Percentiles rank a stretch among this genome's conserved stretches.
These are phyloP conservation scores for Diplodia scrobiculata DNA, from an alignment of 2,329 filamentous ascomycete species.

Conservation along the genomic window DNA sequence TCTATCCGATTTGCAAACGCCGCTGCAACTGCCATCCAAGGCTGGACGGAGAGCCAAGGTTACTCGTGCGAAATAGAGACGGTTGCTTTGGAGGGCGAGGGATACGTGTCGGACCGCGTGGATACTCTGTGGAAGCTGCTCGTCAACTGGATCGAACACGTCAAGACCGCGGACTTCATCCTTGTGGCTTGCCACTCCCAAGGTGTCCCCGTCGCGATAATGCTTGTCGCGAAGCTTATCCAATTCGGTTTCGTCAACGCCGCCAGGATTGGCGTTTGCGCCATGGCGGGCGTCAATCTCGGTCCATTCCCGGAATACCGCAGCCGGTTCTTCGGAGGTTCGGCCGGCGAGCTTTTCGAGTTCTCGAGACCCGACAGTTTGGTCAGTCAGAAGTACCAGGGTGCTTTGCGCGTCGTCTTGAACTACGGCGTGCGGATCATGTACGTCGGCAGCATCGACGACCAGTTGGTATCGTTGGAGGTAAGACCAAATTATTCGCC, in stretches of 20 bases:
- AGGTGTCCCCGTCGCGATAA: constrained; percentile 89
- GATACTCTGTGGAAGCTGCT: constrained; percentile 92
- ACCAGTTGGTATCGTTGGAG: constrained; percentile 92
- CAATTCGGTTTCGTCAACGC: constrained; percentile 80
- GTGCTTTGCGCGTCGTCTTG: constrained; percentile 72
- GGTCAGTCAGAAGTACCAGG: constrained; percentile 79
- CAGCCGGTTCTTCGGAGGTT: constrained; percentile 83
- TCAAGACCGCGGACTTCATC: constrained; percentile 84
- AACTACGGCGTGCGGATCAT: constrained; percentile 79
- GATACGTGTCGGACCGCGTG: constrained; percentile 84
- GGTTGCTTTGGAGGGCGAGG: constrained; percentile 91
- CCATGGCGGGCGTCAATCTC: constrained; percentile 86
- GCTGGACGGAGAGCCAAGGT: constrained; percentile 75
- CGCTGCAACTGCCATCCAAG: constrained; percentile 77
- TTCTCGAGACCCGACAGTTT: constrained; percentile 80
- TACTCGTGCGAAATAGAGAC: constrained; percentile 85
- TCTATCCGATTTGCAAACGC: constrained; percentile 91
- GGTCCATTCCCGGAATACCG: constrained; percentile 93
- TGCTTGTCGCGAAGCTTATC: constrained; percentile 89
- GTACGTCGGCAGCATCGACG: constrained; percentile 92
- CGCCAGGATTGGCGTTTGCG: constrained; percentile 81
- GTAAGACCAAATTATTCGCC: constrained; percentile 49
- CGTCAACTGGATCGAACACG: constrained; percentile 90
- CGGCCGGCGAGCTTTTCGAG: constrained; percentile 85
- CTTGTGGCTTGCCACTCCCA: constrained; percentile 94